phyloP scores from a whole-genome alignment of 352 stramenopile genomes.

The Thalassiosira exigua region DNA sequence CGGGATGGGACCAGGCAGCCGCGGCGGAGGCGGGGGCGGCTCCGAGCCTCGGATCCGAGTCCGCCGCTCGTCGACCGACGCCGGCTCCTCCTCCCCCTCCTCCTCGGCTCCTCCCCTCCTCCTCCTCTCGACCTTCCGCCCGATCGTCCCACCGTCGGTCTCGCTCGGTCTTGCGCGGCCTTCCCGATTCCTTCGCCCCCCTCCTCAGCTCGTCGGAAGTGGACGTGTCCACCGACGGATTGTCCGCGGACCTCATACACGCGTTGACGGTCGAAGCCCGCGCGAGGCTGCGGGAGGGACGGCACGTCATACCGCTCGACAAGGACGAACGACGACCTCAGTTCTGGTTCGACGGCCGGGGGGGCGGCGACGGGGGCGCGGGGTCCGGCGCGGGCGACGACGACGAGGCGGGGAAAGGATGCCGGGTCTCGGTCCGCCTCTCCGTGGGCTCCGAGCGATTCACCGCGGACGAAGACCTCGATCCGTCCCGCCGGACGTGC shows the following conservation, averaged over 20 bases:
- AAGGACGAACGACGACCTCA: slow-evolving; percentile 76
- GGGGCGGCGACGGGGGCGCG: not conserved
- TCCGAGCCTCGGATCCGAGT: not conserved
- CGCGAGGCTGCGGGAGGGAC: slow-evolving; percentile 65
- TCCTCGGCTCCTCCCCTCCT: no score
- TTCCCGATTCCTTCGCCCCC: slow-evolving; percentile 84
- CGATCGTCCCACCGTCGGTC: not conserved
- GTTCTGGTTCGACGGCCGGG: slow-evolving; percentile 70
- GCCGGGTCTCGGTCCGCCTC: slow-evolving; percentile 59
- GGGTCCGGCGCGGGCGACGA: slow-evolving; percentile 1
- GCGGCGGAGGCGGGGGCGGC: no score
- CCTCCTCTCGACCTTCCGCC: not conserved
- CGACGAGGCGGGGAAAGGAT: slow-evolving; percentile 44
- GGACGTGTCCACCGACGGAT: slow-evolving; percentile 64
- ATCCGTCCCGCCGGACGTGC: slow-evolving; percentile 58
- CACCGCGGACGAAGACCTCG: slow-evolving; percentile 72
- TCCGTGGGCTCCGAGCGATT: slow-evolving; percentile 73
- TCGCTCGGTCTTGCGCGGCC: slow-evolving; percentile 29
- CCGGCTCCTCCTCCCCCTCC: no score
- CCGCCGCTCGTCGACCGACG: not conserved
- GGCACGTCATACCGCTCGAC: slow-evolving; percentile 79
- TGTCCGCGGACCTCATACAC: slow-evolving; percentile 84
- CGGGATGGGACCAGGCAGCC: no score
- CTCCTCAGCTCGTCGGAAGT: slow-evolving; percentile 80
- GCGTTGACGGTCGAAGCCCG: slow-evolving; percentile 67